These are phyloP conservation scores for Trichosporon faecale DNA, from an alignment of 1,284 basidiomycete genomes.

Conservation along the genomic window DNA sequence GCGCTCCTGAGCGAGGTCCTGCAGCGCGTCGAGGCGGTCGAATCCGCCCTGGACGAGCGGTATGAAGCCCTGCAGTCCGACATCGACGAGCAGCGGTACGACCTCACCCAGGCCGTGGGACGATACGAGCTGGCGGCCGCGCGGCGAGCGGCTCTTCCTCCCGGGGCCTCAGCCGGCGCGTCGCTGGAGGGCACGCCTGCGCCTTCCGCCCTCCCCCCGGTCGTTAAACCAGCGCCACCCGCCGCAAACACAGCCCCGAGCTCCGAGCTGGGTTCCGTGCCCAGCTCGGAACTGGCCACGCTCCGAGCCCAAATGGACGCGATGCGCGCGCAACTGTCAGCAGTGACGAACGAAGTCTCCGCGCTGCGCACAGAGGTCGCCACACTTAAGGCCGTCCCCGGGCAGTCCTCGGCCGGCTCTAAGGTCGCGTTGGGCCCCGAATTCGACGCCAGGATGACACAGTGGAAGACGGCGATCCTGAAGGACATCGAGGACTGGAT, in stretches of 20 bases:
- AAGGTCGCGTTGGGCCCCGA: neutral
- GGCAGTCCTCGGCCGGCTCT: no score
- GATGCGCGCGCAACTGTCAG: neutral
- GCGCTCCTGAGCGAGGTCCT: neutral
- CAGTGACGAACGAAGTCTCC: neutral
- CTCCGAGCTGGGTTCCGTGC: neutral
- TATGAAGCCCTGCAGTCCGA: neutral
- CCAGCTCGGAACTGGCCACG: no score
- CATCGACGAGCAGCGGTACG: constrained; percentile 6
- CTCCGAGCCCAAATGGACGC: neutral
- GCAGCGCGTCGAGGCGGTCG: neutral
- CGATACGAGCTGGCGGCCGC: neutral
- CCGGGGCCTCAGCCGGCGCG: neutral
- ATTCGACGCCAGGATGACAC: neutral
- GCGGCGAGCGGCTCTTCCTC: neutral
- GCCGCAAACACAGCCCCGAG: neutral
- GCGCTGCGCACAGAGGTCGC: neutral
- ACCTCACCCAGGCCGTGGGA: neutral
- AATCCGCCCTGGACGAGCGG: neutral
- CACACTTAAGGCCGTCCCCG: neutral
- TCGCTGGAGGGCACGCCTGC: neutral
- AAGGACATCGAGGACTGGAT: constrained; percentile 1
- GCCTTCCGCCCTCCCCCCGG: neutral
- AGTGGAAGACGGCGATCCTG: neutral
- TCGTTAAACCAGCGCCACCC: no score